phyloP scores from a whole-genome alignment of 2,329 filamentous ascomycete species.

The Akanthomyces lecanii region DNA sequence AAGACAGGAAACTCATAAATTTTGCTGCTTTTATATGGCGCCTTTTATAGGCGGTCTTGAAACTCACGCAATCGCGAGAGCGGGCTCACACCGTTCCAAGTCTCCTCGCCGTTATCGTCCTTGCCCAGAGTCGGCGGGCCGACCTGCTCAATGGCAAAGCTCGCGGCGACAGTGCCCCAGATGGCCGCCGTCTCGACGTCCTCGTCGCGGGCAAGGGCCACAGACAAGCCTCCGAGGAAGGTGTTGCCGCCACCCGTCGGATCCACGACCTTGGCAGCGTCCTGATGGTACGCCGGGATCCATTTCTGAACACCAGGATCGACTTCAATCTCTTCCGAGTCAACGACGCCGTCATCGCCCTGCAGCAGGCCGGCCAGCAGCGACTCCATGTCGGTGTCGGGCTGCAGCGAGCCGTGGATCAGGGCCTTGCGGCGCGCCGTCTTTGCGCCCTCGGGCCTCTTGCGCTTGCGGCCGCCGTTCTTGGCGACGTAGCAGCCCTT shows the following conservation, averaged over 20 bases:
- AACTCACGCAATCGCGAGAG: conserved; percentile 51
- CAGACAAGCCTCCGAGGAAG: conserved; percentile 63
- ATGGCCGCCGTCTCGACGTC: conserved; percentile 65
- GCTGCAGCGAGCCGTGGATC: conserved; percentile 49
- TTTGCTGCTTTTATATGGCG: not conserved
- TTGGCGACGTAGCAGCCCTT: conserved; percentile 65
- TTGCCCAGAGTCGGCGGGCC: conserved; percentile 64
- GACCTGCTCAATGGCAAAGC: conserved; percentile 92
- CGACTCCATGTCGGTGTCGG: conserved; percentile 60
- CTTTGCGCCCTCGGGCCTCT: conserved; percentile 24
- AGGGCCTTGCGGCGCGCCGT: conserved; percentile 37
- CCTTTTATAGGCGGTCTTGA: conserved; percentile 34
- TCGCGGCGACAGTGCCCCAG: conserved; percentile 79
- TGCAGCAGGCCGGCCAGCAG: conserved; percentile 56
- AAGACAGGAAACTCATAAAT: conserved; percentile 1
- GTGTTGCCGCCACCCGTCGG: conserved; percentile 93
- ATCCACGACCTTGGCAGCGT: conserved; percentile 63
- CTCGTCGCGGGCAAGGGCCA: conserved; percentile 57
- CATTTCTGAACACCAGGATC: conserved; percentile 65
- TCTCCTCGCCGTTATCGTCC: conserved; percentile 45
- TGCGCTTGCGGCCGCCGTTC: conserved; percentile 51
- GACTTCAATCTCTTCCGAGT: conserved; percentile 55
- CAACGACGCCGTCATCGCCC: conserved; percentile 48
- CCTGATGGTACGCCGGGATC: conserved; percentile 71
- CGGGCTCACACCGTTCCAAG: conserved; percentile 58